Conservation (phyloP, 495 filamentous ascomycete species). For the Penicillium fimorum region DNA sequence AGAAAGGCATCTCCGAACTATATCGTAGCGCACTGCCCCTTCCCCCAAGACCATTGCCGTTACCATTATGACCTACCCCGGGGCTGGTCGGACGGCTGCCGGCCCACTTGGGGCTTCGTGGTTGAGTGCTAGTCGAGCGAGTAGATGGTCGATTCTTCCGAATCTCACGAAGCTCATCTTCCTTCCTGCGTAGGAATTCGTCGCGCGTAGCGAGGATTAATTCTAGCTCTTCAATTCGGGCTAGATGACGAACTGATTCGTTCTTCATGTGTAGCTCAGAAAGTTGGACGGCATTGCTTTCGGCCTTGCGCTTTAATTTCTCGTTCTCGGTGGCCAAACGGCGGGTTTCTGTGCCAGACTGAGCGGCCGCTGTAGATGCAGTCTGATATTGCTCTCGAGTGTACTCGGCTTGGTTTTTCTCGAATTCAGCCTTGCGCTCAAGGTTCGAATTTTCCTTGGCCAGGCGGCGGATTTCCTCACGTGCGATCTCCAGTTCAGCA, state of each 20-base stretch:
- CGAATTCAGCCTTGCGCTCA: constrained; percentile 47
- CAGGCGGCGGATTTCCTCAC: constrained; percentile 45
- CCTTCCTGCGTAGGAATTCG: constrained; percentile 54
- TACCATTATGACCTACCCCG: constrained; percentile 34
- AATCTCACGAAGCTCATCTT: constrained; percentile 60
- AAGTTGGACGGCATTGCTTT: constrained; percentile 50
- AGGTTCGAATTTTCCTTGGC: constrained; percentile 41
- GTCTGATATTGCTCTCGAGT: constrained; percentile 61
- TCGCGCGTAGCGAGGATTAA: constrained; percentile 37
- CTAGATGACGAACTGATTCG: constrained; percentile 35
- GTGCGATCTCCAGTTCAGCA: constrained; percentile 47
- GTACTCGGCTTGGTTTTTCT: constrained; percentile 58
- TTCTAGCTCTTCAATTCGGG: constrained; percentile 52
- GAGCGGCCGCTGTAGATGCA: constrained; percentile 54
- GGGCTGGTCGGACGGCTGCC: constrained; percentile 47
- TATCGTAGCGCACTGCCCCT: constrained; percentile 42
- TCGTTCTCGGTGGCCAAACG: constrained; percentile 48
- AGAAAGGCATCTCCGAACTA: constrained; percentile 43
- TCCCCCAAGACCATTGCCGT: constrained; percentile 30
- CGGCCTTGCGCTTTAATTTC: constrained; percentile 48
- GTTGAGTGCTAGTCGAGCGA: constrained; percentile 47
- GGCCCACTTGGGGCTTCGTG: constrained; percentile 46
- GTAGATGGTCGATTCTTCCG: constrained; percentile 49
- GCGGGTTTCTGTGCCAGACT: constrained; percentile 50
- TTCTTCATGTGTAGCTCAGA: constrained; percentile 50